These are phyloP conservation scores for Lagerstroemia speciosa DNA, from an alignment of 345 rosid genomes.

Conservation along the genomic window DNA sequence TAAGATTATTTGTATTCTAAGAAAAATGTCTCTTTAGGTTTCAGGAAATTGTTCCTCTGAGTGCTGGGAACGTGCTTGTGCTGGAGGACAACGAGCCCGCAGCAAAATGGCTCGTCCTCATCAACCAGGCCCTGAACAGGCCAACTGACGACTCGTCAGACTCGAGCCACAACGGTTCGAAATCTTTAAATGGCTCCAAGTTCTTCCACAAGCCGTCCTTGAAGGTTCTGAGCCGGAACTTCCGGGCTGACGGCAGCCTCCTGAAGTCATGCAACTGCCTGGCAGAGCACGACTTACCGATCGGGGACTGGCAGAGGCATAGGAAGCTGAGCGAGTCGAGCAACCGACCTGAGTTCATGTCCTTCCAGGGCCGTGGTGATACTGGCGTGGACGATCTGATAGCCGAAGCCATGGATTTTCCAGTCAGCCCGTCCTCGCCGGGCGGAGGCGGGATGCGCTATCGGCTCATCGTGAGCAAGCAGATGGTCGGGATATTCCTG, in stretches of 20 bases:
- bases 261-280: slow-evolving; percentile 80
- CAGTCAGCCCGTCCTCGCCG: slow-evolving; percentile 14
- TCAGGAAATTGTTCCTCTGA: slow-evolving; percentile 93
- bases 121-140: slow-evolving; percentile 74
- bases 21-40: slow-evolving; percentile 35
- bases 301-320: slow-evolving; percentile 27
- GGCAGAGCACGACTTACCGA: slow-evolving; percentile 15
- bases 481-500: slow-evolving; percentile 94
- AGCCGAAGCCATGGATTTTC: slow-evolving; percentile 17
- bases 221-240: slow-evolving; percentile 60
- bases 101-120: slow-evolving; percentile 81
- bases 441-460: slow-evolving; percentile 32
- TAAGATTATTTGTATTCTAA: neutral
- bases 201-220: slow-evolving; percentile 72
- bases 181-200: slow-evolving; percentile 27
- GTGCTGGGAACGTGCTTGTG: slow-evolving; percentile 90
- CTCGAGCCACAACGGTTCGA: slow-evolving; percentile 21
- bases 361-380: slow-evolving; percentile 25
- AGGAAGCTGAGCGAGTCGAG: slow-evolving; percentile 36
- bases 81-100: slow-evolving; percentile 95
- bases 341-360: slow-evolving; percentile 24
- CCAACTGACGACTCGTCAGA: slow-evolving; percentile 26
- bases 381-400: slow-evolving; percentile 14
- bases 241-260: slow-evolving; percentile 51
- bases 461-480: slow-evolving; percentile 70